Percentiles rank a stretch among this genome's conserved stretches.
These are phyloP conservation scores for Candida sanyiensis DNA, from an alignment of 805 yeast species.

Conservation along the genomic window DNA sequence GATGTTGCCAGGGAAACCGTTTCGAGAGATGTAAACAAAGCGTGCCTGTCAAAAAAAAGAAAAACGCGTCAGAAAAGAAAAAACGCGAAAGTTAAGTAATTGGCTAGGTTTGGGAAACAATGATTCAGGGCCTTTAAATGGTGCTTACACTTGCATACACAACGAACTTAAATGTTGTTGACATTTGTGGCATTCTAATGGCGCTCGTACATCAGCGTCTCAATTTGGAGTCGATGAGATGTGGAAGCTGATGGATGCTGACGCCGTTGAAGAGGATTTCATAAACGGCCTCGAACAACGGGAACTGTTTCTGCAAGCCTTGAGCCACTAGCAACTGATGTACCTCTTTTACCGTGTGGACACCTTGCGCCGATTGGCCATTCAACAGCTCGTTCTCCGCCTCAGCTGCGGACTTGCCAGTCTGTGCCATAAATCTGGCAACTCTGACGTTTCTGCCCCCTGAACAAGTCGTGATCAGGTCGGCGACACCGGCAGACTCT, in stretches of 20 bases:
- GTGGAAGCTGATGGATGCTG: constrained; percentile 70
- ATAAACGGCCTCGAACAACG: constrained; percentile 62
- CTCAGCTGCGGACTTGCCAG: constrained; percentile 69
- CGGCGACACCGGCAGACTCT: constrained; percentile 97
- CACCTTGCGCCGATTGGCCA: constrained; percentile 97
- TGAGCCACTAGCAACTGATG: constrained; percentile 47
- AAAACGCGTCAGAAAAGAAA: background rate
- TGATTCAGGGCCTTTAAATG: too few relatives aligned
- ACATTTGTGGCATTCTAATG: too few relatives aligned
- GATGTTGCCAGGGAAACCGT: background rate
- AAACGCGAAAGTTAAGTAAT: too few relatives aligned
- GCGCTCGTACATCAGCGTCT: too few relatives aligned
- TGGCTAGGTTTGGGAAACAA: too few relatives aligned
- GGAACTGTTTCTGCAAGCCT: constrained; percentile 55
- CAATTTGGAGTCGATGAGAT: constrained; percentile 51
- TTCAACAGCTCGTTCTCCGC: constrained; percentile 83
- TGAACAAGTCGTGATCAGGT: constrained; percentile 92
- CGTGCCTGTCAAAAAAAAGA: background rate
- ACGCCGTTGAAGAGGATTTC: constrained; percentile 72
- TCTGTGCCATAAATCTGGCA: constrained; percentile 76
- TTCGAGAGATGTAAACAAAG: background rate
- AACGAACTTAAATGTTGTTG: too few relatives aligned
- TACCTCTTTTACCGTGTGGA: constrained; percentile 85
- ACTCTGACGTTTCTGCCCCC: constrained; percentile 97
- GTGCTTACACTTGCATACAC: too few relatives aligned